Percentiles rank a stretch among this genome's conserved stretches.
Evolutionary conservation across 2,329 filamentous ascomycete species (phyloP).

Genomic region (Alternaria conjuncta): DNA sequence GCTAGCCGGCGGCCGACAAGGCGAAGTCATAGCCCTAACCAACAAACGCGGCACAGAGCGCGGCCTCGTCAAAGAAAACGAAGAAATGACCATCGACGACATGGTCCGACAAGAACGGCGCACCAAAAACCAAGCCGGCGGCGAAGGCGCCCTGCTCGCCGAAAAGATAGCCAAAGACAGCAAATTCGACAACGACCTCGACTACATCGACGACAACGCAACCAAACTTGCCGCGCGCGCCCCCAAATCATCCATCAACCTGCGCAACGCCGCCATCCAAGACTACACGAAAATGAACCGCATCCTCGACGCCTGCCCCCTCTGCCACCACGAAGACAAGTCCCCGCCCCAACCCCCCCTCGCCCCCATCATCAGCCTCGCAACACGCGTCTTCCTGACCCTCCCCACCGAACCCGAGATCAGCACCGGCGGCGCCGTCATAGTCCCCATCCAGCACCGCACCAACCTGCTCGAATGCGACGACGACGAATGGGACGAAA

Average conservation of each 20-base stretch:
- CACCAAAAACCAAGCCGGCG: conserved; percentile 76
- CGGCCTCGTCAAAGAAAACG: conserved; percentile 85
- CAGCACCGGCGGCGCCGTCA: conserved; percentile 80
- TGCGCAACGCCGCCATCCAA: conserved; percentile 84
- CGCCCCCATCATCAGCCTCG: conserved; percentile 85
- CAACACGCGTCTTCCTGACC: conserved; percentile 84
- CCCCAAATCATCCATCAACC: conserved; percentile 84
- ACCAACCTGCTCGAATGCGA: conserved; percentile 95
- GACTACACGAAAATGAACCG: conserved; percentile 91
- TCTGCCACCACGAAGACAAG: conserved; percentile 91
- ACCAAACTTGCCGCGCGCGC: conserved; percentile 85
- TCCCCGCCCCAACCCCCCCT: conserved; percentile 69
- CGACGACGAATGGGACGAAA: conserved; percentile 98
- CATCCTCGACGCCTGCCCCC: conserved; percentile 83
- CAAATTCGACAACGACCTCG: conserved; percentile 89
- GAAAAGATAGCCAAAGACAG: conserved; percentile 93
- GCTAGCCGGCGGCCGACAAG: conserved; percentile 75
- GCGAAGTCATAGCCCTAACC: conserved; percentile 78
- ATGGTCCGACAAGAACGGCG: conserved; percentile 96
- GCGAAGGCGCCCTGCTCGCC: conserved; percentile 81
- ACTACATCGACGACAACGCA: conserved; percentile 98
- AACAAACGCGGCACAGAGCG: conserved; percentile 85
- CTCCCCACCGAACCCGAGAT: conserved; percentile 90
- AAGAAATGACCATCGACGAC: conserved; percentile 94
- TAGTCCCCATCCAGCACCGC: conserved; percentile 86